Evolutionary conservation across 345 rosid species (phyloP), one percentile per base, ranked within the genome.

Genomic region (Salix viminalis): DNA sequence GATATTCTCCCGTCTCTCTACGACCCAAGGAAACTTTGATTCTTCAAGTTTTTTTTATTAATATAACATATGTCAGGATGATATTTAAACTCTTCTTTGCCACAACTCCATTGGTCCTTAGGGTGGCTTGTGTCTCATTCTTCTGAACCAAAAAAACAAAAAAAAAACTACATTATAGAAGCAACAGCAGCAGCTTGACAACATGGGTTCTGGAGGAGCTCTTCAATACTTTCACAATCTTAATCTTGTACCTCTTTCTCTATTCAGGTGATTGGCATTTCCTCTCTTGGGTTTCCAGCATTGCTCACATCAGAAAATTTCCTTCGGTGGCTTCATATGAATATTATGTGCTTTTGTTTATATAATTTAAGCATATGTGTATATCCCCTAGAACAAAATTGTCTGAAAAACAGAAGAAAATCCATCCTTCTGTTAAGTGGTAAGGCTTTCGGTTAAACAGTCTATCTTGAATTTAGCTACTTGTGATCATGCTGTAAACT

Each of bases 1-100:
- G 85, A 86, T 89, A 94, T 92, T 96, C 98, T 76, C 58, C 84
- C 77, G 76, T 73, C 86, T 83, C 92, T 84, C 89, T 79, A 80
- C 81, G 77, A 75, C 83, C 88, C 86, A 88, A 93, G 98, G 87
- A 93, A 95, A 87, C 97, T 87, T 78, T 86, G 92, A 92, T 92
- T 92, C 99, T 87, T 84, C 80, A 64, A 24, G 77, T 76, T 83
- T 81, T 30, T 30, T 36, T 88, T 86, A 80, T 81, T 68, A 83
- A 85, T 83, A 77, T 76, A 80, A 82, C 77, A 52, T 73, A 68
- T 79, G 50, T 58, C 42, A 72, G 81, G 78, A 85, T 84, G 84
- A 82, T 82, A 77, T 74, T 75, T 86, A 85, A 79, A 67, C 83
- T 79, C 93, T 88, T 86, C 88, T 89, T 83, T 78, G 82, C 88